Evolutionary conservation across 1,284 basidiomycete species (phyloP), one percentile per base, ranked within the genome.

Genomic region (Neonothopanus nambi): DNA sequence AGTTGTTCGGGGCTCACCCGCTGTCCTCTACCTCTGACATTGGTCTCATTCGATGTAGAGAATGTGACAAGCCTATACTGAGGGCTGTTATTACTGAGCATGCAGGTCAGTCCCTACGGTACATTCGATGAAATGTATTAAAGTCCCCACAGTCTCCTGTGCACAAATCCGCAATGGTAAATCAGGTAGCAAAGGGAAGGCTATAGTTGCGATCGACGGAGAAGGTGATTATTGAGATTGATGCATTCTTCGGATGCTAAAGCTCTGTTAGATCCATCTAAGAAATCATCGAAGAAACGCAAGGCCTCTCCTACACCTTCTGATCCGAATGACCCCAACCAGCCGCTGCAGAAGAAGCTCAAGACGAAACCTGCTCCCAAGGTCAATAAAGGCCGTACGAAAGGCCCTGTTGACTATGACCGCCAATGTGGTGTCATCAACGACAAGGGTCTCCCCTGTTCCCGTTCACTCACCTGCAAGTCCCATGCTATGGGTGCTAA

Each of bases 401-500:
- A 93, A 65, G 91, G 91, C 2, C 93, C 93, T 2, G 84, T 95
- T 49, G 89, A 98, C 69, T 86, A 90, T 59, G 93, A 98, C 74
- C 87, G 85, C 57, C 95, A 98, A 64, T 99, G 96, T 63, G 96
- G 97, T 52, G 96, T 99, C 42, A 95, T 98, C 69, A 98, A 96
- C 73, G 95, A 98, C 74, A 98, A 98, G 68, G 83, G 83, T 42
- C 75, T 94, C 9, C 94, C 93, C 0, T 99, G 96, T 69, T 93
- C 94, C n/a, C 91, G 96, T 38, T 95, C 93, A 12, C 81, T 99
- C 35, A 98, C 96, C 0, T 99, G 96, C 79, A 99, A 99, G 72
- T 95, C 96, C 3, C 96, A 99, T 68, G 91, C 93, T 1, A 97
- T 99, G 90, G 94, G 94, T 28, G 92, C 94, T 23, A 99, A 99